Base-by-base conservation (phyloP, 768 basidiomycete genomes). In the Xerocomellus dryophilus region DNA sequence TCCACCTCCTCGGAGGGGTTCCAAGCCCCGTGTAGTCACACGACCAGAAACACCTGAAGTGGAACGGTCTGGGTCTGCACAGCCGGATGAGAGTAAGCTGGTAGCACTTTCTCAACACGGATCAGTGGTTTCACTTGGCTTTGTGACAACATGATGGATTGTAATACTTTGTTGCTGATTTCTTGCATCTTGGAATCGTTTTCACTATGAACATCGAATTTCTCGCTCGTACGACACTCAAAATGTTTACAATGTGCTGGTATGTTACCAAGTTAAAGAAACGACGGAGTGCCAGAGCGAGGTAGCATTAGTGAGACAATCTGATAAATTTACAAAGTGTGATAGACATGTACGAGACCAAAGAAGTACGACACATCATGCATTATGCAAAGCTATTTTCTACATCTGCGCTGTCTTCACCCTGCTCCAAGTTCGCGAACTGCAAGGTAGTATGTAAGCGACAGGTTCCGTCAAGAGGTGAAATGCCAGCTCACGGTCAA, bases 341-440 rank as follows among this genome's bases (percentile, higher is more conserved):
- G 36, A 20, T 23, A 20, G 47, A 50, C 32, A 15, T 4, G 23
- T 23, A 35, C 31, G 43, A 47, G 40, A 56, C 34, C 38, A 34
- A 47, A 41, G 20, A 40, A 56, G 41, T 59, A 49, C 40, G 54
- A 55, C 57, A 66, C 39, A 68, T 81, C 78, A 97, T 57, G 88
- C 39, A 68, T 81, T 78, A 97, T 57, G 88, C 88, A 73, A 98
- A 90, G 71, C 85, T 89, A 69, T 98, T 93, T 75, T 98, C 94
- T 9, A 97, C 91, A 70, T 98, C 94, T 23, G 94, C 94, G 51
- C 89, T 91, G 65, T 96, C 93, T 46, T 97, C 94, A 7, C 89
- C 90, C 58, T 83, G 83, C 66, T 96, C 94, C 61, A 98, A 76
- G 66, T 81, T 90, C 27, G 94, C 92, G 62, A 98, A 98, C 87